Conservation (phyloP, 2,329 filamentous ascomycete genomes). For the Hirsutella minnesotensis region DNA sequence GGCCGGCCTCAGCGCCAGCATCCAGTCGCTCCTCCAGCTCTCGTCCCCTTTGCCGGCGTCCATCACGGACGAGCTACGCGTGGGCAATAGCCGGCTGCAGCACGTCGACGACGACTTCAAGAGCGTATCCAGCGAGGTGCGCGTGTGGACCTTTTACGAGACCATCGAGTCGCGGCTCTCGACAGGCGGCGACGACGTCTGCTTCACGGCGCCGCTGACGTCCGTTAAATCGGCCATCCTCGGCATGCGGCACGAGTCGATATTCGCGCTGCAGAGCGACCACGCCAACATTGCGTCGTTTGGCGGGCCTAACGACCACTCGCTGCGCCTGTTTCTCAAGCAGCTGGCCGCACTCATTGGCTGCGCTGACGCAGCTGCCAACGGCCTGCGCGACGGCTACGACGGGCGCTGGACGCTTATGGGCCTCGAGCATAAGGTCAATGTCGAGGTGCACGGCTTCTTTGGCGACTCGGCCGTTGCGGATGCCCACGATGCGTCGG, state of each 20-base stretch:
- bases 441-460: conserved; percentile 45
- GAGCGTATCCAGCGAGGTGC: conserved; percentile 43
- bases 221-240: conserved; percentile 44
- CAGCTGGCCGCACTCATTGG: conserved; percentile 21
- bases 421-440: conserved; percentile 38
- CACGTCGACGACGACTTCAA: conserved; percentile 44
- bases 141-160: conserved; percentile 52
- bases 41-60: conserved; percentile 36
- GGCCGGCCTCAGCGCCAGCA: conserved; percentile 40
- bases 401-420: conserved; percentile 31
- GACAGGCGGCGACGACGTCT: conserved; percentile 28
- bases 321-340: conserved; percentile 27
- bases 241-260: conserved; percentile 37
- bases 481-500: conserved; percentile 5
- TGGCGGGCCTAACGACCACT: conserved; percentile 34
- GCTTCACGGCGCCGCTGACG: conserved; percentile 47
- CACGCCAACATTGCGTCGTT: conserved; percentile 44
- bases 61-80: conserved; percentile 36
- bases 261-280: conserved; percentile 41
- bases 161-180: conserved; percentile 47
- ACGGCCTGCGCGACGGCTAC: conserved; percentile 9
- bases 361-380: conserved; percentile 19
- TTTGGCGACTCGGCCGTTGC: conserved; percentile 34
- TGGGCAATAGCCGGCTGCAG: conserved; percentile 36
- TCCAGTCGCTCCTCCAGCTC: conserved; percentile 39